Evolutionary conservation across 345 rosid species (phyloP), one percentile per base, ranked within the genome.

Genomic region (Eucalyptus curtisii): DNA sequence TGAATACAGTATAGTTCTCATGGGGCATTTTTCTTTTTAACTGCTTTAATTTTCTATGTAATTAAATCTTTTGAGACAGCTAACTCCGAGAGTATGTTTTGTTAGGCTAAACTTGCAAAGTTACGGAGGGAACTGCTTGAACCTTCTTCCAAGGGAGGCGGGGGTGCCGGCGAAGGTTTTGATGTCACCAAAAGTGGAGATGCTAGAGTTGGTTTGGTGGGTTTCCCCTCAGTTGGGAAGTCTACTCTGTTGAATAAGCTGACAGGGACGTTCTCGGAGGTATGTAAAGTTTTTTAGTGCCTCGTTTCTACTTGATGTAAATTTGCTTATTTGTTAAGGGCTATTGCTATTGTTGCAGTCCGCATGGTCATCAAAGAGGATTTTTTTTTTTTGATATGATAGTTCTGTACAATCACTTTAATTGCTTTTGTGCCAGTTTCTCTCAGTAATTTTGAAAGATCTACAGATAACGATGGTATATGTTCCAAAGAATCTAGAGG

Each of bases 131-230:
- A 98, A 89, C 96, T 98, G 86, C 99, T 98, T 82, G 93, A 96
- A 57, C 99, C 99, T 80, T 42, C 99, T 16, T 55, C 99, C 22
- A 98, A 98, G 94, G 99, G 99, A 87, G 97, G 95, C 55, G 99
- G 93, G 66, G 97, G 92, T 89, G 97, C 94, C 86, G 99, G 99
- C 13, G 97, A 96, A 94, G 99, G 99, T 91, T 98, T 97, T 93
- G 98, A 98, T 94, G 99, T 98, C 47, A 98, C 99, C 9, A 97
- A 96, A 93, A 97, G 99, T 89, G 99, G 99, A 86, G 99, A 96
- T 90, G 96, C 99, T 53, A 93, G 99, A 92, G 99, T 98, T 92
- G 99, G 99, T 86, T 93, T 98, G 13, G 97, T 98, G 37, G 99
- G 99, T 27, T 98, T 98, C 89, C 99, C 99, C 88, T 98, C 99